These are phyloP conservation scores for Boletus albobrunnescens DNA, from an alignment of 1,284 basidiomycete genomes.

Conservation along the genomic window DNA sequence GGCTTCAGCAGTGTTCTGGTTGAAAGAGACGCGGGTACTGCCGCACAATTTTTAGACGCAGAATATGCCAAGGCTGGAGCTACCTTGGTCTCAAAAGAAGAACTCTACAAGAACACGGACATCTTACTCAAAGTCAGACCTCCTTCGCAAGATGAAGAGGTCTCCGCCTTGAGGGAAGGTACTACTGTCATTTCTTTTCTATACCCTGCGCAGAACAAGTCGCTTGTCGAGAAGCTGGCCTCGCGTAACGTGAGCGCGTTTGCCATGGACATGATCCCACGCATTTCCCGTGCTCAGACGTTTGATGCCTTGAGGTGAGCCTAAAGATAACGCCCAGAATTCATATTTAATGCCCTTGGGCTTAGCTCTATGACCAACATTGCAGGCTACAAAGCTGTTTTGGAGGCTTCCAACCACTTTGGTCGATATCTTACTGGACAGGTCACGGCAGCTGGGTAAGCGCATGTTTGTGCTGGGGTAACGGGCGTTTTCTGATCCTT, in stretches of 20 bases:
- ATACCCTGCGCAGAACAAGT: constrained; percentile 77
- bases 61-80: constrained; percentile 78
- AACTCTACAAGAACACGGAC: constrained; percentile 61
- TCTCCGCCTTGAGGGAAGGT: constrained; percentile 57
- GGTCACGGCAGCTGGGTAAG: constrained; percentile 81
- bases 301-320: constrained; percentile 77
- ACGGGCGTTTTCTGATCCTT: constrained; percentile 6
- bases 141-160: constrained; percentile 60
- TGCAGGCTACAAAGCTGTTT: constrained; percentile 80
- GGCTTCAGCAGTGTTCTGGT: constrained; percentile 71
- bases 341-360: not conserved
- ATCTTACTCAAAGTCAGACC: constrained; percentile 81
- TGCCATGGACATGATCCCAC: constrained; percentile 84
- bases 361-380: constrained; percentile 86
- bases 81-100: constrained; percentile 60
- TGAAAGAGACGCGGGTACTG: constrained; percentile 65
- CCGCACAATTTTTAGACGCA: constrained; percentile 75
- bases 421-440: constrained; percentile 85
- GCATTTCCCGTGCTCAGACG: constrained; percentile 81
- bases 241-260: constrained; percentile 60
- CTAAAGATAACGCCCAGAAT: not conserved
- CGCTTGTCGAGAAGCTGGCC: constrained; percentile 63
- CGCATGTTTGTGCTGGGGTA: constrained; percentile 4
- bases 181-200: constrained; percentile 81
- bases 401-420: constrained; percentile 84